phyloP scores from a whole-genome alignment of 352 stramenopile genomes.

The Elongisporangium prolatum region DNA sequence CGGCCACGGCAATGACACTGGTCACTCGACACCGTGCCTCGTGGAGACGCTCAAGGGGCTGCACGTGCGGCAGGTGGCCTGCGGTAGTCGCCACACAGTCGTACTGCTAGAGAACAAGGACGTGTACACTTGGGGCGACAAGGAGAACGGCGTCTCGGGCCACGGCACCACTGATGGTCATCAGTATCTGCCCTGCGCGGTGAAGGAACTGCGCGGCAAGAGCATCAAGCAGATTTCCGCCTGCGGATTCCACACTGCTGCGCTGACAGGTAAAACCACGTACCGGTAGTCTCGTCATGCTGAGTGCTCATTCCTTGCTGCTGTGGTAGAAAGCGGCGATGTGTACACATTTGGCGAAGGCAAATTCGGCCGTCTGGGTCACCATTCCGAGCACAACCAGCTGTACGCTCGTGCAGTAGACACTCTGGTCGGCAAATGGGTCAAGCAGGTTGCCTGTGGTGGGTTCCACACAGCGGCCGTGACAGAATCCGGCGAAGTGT shows the following conservation, averaged over 20 bases:
- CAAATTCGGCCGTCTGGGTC: conserved; percentile 85
- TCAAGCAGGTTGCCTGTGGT: conserved; percentile 87
- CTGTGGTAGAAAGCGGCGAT: conserved; percentile 67
- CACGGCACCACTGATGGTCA: conserved; percentile 94
- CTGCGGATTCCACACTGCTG: conserved; percentile 84
- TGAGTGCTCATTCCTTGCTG: conserved; percentile 1
- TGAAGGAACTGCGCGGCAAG: conserved; percentile 88
- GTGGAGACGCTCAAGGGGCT: conserved; percentile 92
- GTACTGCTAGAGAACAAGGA: conserved; percentile 86
- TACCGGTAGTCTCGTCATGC: no score
- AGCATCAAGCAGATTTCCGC: conserved; percentile 86
- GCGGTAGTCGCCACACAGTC: conserved; percentile 92
- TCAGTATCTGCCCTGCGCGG: conserved; percentile 90
- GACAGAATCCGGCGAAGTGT: conserved; percentile 82
- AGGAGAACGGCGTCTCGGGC: conserved; percentile 94
- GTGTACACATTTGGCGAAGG: conserved; percentile 94
- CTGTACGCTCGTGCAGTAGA: conserved; percentile 71
- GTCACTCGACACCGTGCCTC: conserved; percentile 90
- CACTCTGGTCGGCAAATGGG: conserved; percentile 54
- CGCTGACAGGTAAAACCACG: conserved; percentile 43
- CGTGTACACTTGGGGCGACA: conserved; percentile 94
- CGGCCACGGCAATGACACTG: conserved; percentile 90
- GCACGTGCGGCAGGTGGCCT: conserved; percentile 91
- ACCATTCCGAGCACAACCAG: conserved; percentile 84
- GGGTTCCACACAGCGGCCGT: conserved; percentile 86